Base-by-base conservation (phyloP, 257 asterid genomes). In the Fraxinus cuspidata region DNA sequence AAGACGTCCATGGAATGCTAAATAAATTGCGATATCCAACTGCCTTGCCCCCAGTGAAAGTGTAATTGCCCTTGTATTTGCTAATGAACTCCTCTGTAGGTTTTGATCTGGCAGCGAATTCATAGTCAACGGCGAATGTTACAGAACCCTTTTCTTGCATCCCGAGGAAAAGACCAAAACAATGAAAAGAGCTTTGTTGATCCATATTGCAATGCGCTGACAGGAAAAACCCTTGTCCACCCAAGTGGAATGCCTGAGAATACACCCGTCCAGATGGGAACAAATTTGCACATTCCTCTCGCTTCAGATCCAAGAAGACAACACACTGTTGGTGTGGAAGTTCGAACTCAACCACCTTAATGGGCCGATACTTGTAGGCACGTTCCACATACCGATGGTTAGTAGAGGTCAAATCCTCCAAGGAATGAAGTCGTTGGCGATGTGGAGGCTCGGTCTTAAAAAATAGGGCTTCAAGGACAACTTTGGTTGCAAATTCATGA, bases 181-280 rank as follows among this genome's bases (percentile, higher is more conserved):
- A 93, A 47, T 93, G 96, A 75, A 86, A 90, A 73, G 93, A 83
- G 83, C 94, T 89, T 73, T 92, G 97, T 82, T 93, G 98, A 80
- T 93, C 98, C 96, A 91, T 89, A 86, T 93, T 93, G 87, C 98
- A 93, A 75, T 91, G 98, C 18, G 97, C 97, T 0, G 98, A 93
- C 42, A 93, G 86, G 77, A 93, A 90, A 84, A 93, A 93, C 6
- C 98, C 97, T 81, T 91, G 98, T 32, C 98, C 98, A 3, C 98
- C 98, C 71, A 93, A 81, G 79, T 93, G 98, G 78, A 93, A 93
- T 1, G 40, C 40, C 40, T 37, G 40, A 37, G 40, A 37, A 37
- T 37, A 37, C 40, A 37, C 40, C 40, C 40, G 40, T 37, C 40
- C 40, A 37, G 40, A 37, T 7, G 40, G 40, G 40, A 37, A 37